These are phyloP conservation scores for Aureobasidium namibiae DNA, from an alignment of 2,329 filamentous ascomycete genomes.

Conservation along the genomic window DNA sequence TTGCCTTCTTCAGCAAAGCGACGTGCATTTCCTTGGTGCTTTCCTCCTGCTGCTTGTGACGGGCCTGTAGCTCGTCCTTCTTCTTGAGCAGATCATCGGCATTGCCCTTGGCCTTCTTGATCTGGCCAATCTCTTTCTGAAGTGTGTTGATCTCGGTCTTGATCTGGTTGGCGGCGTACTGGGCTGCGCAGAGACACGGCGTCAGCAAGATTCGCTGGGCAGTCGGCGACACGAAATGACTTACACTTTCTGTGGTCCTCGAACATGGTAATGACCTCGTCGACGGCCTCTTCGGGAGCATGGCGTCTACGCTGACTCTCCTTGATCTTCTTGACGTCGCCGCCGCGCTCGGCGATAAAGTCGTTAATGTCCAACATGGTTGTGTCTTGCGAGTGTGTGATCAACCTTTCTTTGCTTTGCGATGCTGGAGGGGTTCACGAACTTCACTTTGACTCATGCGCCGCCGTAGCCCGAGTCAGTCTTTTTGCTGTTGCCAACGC, in stretches of 20 bases:
- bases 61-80: conserved; percentile 68
- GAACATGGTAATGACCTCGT: conserved; percentile 81
- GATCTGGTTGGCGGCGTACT: conserved; percentile 72
- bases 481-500: neutral
- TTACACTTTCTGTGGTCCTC: conserved; percentile 72
- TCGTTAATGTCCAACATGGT: conserved; percentile 40
- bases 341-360: conserved; percentile 68
- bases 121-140: conserved; percentile 81
- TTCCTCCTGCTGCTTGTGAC: conserved; percentile 73
- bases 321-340: conserved; percentile 83
- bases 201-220: neutral
- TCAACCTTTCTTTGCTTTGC: neutral
- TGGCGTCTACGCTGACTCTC: conserved; percentile 80
- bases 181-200: conserved; percentile 37
- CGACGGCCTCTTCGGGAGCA: conserved; percentile 74
- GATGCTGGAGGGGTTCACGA: conserved; percentile 1
- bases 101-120: conserved; percentile 93
- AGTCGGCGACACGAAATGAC: neutral
- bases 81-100: conserved; percentile 70
- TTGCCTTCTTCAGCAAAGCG: conserved; percentile 67
- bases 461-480: neutral
- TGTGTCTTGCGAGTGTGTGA: neutral
- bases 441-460: conserved; percentile 2
- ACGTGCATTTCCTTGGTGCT: conserved; percentile 67
- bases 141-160: conserved; percentile 78